Evolutionary conservation across 164 flowering plant genomes (phyloP), one percentile per base, ranked within the genome.

Genomic region (Saururus chinensis): DNA sequence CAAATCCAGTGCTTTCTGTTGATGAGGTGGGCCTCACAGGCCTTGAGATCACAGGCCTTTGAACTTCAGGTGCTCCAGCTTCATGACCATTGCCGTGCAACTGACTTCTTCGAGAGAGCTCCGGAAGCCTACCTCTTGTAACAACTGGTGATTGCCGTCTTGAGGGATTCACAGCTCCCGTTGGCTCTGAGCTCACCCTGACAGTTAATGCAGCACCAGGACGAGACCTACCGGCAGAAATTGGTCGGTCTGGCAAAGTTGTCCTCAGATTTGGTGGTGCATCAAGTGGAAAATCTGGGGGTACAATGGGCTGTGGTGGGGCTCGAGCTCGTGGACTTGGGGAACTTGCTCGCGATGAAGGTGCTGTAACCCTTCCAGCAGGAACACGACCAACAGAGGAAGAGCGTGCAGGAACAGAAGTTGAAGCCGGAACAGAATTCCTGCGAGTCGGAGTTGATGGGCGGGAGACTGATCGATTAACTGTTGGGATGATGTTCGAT

Each of bases 201-300:
- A 49, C 65, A 30, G 82, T 67, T 51, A 65, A 58, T 66, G 80
- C 67, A 67, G 53, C 70, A 56, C 83, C 82, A 5, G 99, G 92
- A 20, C 99, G 80, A 25, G 92, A 85, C 79, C 97, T 79, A 61
- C 96, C 95, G 56, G 92, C 91, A 75, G 97, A 90, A 67, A 86
- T 40, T 25, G 97, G 95, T 69, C 99, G 76, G 57, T 87, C 91
- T 6, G 97, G 91, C 72, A 90, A 73, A 51, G 92, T 81, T 23
- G 99, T 93, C 73, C 96, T 78, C 49, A 93, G 76, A 71, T 93
- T 93, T 53, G 97, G 92, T 51, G 99, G 99, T 10, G 90, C 83
- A 5, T 93, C 96, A 53, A 72, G 87, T 53, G 97, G 84, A 69
- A 88, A 90, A 73, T 87, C 95, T 30, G 90, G 88, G 37, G 77